A percentile compares a stretch with the other conserved stretches of the same genome.
Conservation (phyloP, 2,329 filamentous ascomycete species). For the Aspergillus melleus region DNA sequence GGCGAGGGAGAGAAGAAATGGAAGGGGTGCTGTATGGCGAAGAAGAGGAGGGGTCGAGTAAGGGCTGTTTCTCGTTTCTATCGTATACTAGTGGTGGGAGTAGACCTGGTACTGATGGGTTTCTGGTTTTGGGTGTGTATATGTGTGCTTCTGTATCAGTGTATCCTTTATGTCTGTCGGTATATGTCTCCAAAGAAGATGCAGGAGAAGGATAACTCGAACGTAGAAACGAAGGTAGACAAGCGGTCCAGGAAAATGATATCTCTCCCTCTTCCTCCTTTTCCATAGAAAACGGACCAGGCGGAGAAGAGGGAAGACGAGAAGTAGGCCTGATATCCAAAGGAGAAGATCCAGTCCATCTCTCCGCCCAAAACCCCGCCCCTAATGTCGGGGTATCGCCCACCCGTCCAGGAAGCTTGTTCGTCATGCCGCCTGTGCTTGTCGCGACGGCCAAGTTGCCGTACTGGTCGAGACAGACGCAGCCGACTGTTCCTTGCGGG, state of each 20-base stretch:
- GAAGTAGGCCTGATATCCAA: not conserved
- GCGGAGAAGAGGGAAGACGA: too few relatives aligned
- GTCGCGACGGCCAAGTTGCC: constrained; percentile 70
- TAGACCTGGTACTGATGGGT: not conserved
- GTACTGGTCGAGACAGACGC: constrained; percentile 74
- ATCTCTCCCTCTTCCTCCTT: not conserved
- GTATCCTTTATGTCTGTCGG: not conserved
- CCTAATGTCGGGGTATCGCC: constrained; percentile 84
- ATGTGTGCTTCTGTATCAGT: too few relatives aligned
- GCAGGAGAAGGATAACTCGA: too few relatives aligned
- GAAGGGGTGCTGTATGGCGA: not conserved
- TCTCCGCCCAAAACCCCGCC: constrained; percentile 86
- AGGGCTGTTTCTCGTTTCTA: too few relatives aligned
- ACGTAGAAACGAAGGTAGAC: not conserved
- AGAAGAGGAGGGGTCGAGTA: too few relatives aligned
- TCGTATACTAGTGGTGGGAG: not conserved
- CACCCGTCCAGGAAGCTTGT: constrained; percentile 81
- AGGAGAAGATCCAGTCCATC: constrained; percentile 57
- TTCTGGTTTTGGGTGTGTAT: too few relatives aligned
- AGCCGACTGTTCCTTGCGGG: constrained; percentile 80
- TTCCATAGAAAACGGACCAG: too few relatives aligned
- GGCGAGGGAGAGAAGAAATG: too few relatives aligned
- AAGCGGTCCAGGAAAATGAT: not conserved
- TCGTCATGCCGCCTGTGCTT: constrained; percentile 76
- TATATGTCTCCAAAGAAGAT: not conserved